Base-by-base conservation (phyloP, 2,329 filamentous ascomycete species). In the Ophiostoma piceae region DNA sequence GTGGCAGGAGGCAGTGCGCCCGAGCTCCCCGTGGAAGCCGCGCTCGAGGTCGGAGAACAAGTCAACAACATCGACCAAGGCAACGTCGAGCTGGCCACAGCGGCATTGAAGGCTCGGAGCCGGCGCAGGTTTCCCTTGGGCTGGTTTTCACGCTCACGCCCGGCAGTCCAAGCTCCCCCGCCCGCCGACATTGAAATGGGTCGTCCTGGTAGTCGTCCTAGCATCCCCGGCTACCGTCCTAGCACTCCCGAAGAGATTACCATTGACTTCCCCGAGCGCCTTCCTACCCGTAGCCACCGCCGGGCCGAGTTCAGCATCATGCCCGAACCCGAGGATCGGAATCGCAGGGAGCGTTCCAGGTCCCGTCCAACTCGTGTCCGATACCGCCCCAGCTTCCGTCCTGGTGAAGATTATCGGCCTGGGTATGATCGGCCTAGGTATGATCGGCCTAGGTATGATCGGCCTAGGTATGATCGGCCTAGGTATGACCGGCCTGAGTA, bases 331-430 rank as follows among this genome's bases (percentile, higher is more conserved):
- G 35, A 35, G 1, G 5, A 1, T 8, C 35, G 8, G 35, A 35
- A 2, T 35, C 8, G 8, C 35, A 35, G 35, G 35, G 35, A 7
- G 7, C 19, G 5, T n/a, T n/a, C 47, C 47, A 51, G 47, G 7
- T 5, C 6, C 47, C 16, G n/a, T 16, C 47, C 4, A 16, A 7
- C 19, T 7, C 47, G 39, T 41, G 39, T 14, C 11, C 39, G 39
- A 11, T 14, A 41, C 39, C 39, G 39, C 7, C 16, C 43, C 39
- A 41, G 39, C n/a, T 6, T 7, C 47, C 47, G n/a, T 19, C n/a
- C 47, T n/a, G 16, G 22, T 9, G 51, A 32, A 16, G 60, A 71
- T 14, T 43, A 19, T n/a, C 51, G 65, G 39, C 47, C 39, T 57
- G 57, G 26, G 26, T 29, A 29, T 29, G 26, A 29, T 29, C 26